phyloP scores from a whole-genome alignment of 192 early-diverging fungal species.

The Coemansia reversa region DNA sequence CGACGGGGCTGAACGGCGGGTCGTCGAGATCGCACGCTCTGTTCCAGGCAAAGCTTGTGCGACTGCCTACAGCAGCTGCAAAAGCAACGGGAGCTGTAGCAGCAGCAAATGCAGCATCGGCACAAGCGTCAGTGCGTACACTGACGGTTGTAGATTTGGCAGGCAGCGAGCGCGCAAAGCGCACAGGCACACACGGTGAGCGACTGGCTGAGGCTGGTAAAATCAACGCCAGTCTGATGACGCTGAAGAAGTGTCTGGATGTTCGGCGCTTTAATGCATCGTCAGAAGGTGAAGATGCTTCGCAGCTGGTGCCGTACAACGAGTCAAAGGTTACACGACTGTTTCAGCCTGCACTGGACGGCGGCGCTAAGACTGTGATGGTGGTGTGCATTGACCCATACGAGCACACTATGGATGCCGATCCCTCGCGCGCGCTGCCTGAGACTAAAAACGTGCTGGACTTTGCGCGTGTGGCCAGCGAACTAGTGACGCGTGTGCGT shows the following conservation, averaged over 20 bases:
- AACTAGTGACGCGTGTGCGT: slow-evolving; percentile 55
- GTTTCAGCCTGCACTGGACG: slow-evolving; percentile 63
- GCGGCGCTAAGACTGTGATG: slow-evolving; percentile 60
- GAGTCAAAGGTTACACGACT: slow-evolving; percentile 69
- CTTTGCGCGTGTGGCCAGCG: slow-evolving; percentile 62
- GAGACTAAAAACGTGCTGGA: slow-evolving; percentile 59
- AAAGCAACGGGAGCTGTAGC: too few species aligned
- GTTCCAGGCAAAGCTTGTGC: slow-evolving; percentile 66
- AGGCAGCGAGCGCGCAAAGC: slow-evolving; percentile 64
- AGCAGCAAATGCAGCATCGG: not conserved
- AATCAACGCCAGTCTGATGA: slow-evolving; percentile 71
- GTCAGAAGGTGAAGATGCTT: not conserved
- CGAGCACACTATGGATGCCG: slow-evolving; percentile 51
- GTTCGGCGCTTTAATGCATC: slow-evolving; percentile 57
- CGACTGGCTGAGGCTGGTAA: slow-evolving; percentile 63
- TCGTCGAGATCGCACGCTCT: slow-evolving; percentile 67
- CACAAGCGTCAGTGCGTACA: slow-evolving; percentile 33
- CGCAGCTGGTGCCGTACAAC: slow-evolving; percentile 61
- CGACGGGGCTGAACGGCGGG: slow-evolving; percentile 57
- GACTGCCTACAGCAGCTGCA: slow-evolving; percentile 18
- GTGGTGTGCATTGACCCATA: slow-evolving; percentile 64
- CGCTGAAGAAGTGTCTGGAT: slow-evolving; percentile 71
- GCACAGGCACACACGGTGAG: slow-evolving; percentile 57
- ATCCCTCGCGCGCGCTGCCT: slow-evolving; percentile 16
- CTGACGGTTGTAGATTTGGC: slow-evolving; percentile 71